These are phyloP conservation scores for Tieghemiomyces parasiticus DNA, from an alignment of 192 early-diverging fungal species.

Conservation along the genomic window DNA sequence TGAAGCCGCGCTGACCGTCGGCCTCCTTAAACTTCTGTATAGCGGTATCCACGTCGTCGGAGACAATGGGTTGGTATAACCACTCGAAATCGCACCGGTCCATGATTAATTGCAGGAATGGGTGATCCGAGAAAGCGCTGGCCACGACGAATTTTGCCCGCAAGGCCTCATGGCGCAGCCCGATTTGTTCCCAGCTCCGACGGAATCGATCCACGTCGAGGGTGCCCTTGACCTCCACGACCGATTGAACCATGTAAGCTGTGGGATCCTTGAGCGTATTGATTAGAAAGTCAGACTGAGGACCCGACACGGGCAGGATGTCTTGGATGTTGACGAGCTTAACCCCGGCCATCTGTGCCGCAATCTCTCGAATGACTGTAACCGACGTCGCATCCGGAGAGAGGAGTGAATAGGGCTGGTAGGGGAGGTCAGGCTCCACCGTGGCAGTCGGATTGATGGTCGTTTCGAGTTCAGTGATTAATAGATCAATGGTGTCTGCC, in stretches of 20 bases:
- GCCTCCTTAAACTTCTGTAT: too few species aligned
- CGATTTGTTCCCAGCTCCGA: neutral
- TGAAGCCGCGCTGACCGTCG: too few species aligned
- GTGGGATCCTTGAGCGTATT: slow-evolving; percentile 1
- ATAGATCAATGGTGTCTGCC: neutral
- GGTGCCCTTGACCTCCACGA: neutral
- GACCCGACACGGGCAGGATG: neutral
- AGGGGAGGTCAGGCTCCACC: neutral
- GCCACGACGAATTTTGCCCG: neutral
- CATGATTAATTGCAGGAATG: too few species aligned
- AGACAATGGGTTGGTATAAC: too few species aligned
- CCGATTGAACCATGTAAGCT: neutral
- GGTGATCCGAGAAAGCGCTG: too few species aligned
- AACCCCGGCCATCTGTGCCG: neutral
- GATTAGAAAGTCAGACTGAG: neutral
- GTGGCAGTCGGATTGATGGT: neutral
- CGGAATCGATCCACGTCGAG: neutral
- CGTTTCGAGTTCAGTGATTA: neutral
- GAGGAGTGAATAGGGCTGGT: neutral
- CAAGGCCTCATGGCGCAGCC: neutral
- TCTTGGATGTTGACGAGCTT: neutral
- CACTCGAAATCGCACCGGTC: too few species aligned
- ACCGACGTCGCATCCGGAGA: neutral
- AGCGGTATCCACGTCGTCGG: too few species aligned
- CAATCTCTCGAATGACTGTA: neutral